Percentiles rank a stretch among this genome's conserved stretches.
These are phyloP conservation scores for Russula griseocarnosa DNA, from an alignment of 768 basidiomycete genomes.

Conservation along the genomic window DNA sequence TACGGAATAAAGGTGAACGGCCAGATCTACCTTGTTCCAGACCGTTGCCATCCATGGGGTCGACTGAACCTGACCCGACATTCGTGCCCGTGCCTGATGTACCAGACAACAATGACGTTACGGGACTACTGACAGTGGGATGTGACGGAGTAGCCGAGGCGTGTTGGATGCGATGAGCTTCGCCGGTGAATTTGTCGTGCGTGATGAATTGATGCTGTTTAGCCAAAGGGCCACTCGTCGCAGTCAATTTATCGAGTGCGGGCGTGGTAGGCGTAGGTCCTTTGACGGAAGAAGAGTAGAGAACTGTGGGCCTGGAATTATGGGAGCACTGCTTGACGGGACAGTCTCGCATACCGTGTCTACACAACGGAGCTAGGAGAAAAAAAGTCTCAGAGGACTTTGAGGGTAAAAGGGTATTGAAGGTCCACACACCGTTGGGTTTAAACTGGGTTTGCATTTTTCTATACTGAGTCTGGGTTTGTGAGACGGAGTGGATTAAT, in stretches of 20 bases:
- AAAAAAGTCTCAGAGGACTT: background rate
- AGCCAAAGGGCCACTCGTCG: background rate
- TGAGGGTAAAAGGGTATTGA: background rate
- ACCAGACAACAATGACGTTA: background rate
- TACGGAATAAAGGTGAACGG: background rate
- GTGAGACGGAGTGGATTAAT: background rate
- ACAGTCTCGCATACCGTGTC: constrained; percentile 14
- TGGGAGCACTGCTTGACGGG: constrained; percentile 1
- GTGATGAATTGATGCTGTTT: background rate
- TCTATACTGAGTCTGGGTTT: background rate
- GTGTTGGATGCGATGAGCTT: background rate
- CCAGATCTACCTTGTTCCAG: constrained; percentile 10
- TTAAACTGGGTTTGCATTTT: constrained; percentile 17
- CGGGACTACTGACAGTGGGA: background rate
- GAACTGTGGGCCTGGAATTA: background rate
- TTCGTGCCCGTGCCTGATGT: background rate
- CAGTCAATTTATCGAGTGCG: no score
- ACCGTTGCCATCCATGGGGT: background rate
- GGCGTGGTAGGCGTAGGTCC: background rate
- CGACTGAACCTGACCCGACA: no score
- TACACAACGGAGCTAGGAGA: constrained; percentile 6
- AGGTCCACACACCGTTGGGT: background rate
- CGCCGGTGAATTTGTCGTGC: background rate
- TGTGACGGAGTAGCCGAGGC: background rate
- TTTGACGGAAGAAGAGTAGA: constrained; percentile 4